phyloP scores from a whole-genome alignment of 2,329 filamentous ascomycete genomes.

The Fusarium tuaranense region DNA sequence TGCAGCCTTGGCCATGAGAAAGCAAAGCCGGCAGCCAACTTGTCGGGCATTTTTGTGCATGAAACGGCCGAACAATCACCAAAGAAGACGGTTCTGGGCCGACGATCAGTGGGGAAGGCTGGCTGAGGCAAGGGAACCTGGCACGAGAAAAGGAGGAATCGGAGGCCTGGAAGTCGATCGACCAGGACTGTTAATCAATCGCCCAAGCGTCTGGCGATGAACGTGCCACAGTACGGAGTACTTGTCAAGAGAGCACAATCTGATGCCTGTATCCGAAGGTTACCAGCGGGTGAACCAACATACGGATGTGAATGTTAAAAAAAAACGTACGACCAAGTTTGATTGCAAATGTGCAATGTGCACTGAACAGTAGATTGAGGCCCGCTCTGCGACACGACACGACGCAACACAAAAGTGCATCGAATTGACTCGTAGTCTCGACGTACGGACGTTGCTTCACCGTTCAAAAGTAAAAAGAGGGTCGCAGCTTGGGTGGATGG shows the following conservation, averaged over 20 bases:
- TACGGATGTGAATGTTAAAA: neutral
- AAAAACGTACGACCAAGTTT: slow-evolving; percentile 26
- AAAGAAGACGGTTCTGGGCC: slow-evolving; percentile 1
- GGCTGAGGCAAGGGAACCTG: neutral
- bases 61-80: slow-evolving; percentile 9
- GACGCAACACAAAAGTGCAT: neutral
- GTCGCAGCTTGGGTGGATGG: slow-evolving; percentile 12
- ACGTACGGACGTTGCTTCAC: slow-evolving; percentile 22
- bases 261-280: neutral
- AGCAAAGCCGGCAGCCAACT: neutral
- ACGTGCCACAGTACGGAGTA: neutral
- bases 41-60: slow-evolving; percentile 29
- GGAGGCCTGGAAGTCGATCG: slow-evolving; percentile 4
- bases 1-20: neutral
- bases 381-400: neutral
- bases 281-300: neutral
- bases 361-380: neutral
- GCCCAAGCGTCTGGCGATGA: slow-evolving; percentile 29
- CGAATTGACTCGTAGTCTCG: neutral
- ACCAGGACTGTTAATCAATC: slow-evolving; percentile 9
- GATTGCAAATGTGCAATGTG: neutral
- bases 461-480: slow-evolving; percentile 15
- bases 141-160: slow-evolving; percentile 7
- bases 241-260: neutral
- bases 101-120: slow-evolving; percentile 24